Evolutionary conservation across 257 asterid genomes (phyloP).

Genomic region (Solanum clarkiae): DNA sequence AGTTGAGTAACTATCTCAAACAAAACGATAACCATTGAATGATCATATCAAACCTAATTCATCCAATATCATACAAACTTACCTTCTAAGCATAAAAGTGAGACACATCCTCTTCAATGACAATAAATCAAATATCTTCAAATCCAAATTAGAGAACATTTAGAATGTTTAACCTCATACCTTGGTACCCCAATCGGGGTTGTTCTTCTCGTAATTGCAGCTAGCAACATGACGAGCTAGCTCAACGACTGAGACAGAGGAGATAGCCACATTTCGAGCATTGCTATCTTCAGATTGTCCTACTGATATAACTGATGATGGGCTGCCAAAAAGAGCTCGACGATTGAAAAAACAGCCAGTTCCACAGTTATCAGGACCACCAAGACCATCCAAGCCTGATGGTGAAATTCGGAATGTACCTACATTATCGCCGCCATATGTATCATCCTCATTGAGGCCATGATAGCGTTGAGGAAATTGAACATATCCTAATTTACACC

Average conservation of each 20-base stretch:
- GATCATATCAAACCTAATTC: too few relatives aligned
- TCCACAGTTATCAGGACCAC: conserved; percentile 45
- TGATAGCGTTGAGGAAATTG: conserved; percentile 20
- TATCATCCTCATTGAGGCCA: conserved; percentile 12
- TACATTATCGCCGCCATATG: conserved; percentile 1
- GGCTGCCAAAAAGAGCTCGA: neutral
- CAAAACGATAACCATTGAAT: neutral
- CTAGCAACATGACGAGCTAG: conserved; percentile 6
- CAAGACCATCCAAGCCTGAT: conserved; percentile 35
- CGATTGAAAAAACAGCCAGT: conserved; percentile 30
- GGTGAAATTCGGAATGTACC: neutral
- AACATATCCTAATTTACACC: conserved; percentile 9
- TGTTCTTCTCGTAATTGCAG: neutral
- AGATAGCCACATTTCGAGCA: neutral
- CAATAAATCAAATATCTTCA: too few relatives aligned
- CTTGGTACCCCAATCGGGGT: conserved; percentile 15
- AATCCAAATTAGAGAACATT: neutral
- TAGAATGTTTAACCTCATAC: neutral
- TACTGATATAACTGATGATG: neutral
- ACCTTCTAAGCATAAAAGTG: too few relatives aligned
- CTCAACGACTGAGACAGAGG: neutral
- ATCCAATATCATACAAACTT: too few relatives aligned
- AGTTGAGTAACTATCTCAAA: neutral
- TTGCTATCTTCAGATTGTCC: neutral
- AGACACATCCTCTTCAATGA: too few relatives aligned